Evolutionary conservation across 2,329 filamentous ascomycete species (phyloP).

Genomic region (Cryphonectria nitschkei): DNA sequence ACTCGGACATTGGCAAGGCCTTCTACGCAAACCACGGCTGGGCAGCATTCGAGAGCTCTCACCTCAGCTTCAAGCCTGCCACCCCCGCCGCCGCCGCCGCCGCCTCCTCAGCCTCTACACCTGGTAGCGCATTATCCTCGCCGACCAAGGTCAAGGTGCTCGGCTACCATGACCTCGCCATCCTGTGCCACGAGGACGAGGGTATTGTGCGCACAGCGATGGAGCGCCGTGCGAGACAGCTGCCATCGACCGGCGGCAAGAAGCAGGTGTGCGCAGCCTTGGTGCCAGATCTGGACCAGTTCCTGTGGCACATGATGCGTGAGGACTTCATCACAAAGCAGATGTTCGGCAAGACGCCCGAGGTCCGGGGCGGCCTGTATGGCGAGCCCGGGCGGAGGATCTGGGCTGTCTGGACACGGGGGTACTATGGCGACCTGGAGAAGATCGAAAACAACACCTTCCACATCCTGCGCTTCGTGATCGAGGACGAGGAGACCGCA

Average conservation of each 20-base stretch:
- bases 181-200: conserved; percentile 68
- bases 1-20: conserved; percentile 81
- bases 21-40: conserved; percentile 83
- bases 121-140: conserved; percentile 27
- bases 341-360: conserved; percentile 60
- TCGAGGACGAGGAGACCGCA: conserved; percentile 58
- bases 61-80: conserved; percentile 64
- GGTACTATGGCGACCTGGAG: conserved; percentile 61
- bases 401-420: conserved; percentile 75
- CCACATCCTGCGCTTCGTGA: conserved; percentile 69
- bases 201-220: conserved; percentile 60
- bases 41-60: conserved; percentile 72
- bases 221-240: conserved; percentile 31
- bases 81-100: conserved; percentile 27
- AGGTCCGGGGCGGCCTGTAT: conserved; percentile 72
- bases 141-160: conserved; percentile 46
- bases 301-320: conserved; percentile 78
- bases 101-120: conserved; percentile 19
- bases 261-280: conserved; percentile 62
- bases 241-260: conserved; percentile 41
- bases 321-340: conserved; percentile 76
- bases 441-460: conserved; percentile 66
- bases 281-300: conserved; percentile 65
- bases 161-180: conserved; percentile 61
- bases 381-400: conserved; percentile 57